Evolutionary conservation across 2,329 filamentous ascomycete species (phyloP).

Genomic region (Fusarium redolens): DNA sequence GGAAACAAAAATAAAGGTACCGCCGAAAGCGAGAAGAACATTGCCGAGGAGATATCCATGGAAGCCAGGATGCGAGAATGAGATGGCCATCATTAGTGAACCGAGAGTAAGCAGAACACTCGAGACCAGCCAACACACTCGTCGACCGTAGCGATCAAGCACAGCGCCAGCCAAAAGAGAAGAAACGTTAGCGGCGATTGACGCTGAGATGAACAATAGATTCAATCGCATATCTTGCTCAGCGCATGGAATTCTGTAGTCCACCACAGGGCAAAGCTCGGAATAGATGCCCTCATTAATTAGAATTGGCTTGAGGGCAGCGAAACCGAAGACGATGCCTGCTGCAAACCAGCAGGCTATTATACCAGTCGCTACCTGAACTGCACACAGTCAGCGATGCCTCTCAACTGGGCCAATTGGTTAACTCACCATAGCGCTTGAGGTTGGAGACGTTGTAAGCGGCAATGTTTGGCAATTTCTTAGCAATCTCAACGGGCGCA

Average conservation of each 20-base stretch:
- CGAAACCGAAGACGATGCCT: slow-evolving; percentile 85
- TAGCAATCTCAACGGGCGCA: slow-evolving; percentile 41
- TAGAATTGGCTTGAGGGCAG: slow-evolving; percentile 84
- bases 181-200: slow-evolving; percentile 86
- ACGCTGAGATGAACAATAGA: slow-evolving; percentile 90
- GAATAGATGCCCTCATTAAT: slow-evolving; percentile 78
- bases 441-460: slow-evolving; percentile 48
- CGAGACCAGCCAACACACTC: slow-evolving; percentile 78
- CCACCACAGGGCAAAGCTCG: slow-evolving; percentile 64
- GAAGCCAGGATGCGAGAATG: slow-evolving; percentile 68
- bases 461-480: slow-evolving; percentile 44
- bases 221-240: slow-evolving; percentile 73
- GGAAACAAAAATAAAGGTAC: slow-evolving; percentile 83
- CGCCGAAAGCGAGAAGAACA: slow-evolving; percentile 78
- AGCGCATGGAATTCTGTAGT: slow-evolving; percentile 55
- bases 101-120: slow-evolving; percentile 75
- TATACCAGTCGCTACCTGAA: slow-evolving; percentile 75
- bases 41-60: slow-evolving; percentile 82
- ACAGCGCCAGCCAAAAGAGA: slow-evolving; percentile 86
- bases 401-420: rapidly evolving
- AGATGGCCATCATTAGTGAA: slow-evolving; percentile 77
- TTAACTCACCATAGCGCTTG: slow-evolving; percentile 41
- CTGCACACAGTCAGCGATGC: slow-evolving; percentile 51
- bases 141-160: slow-evolving; percentile 82
- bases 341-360: slow-evolving; percentile 81